Base-by-base conservation (phyloP, 768 basidiomycete species). In the Coprinellus aureogranulatus region DNA sequence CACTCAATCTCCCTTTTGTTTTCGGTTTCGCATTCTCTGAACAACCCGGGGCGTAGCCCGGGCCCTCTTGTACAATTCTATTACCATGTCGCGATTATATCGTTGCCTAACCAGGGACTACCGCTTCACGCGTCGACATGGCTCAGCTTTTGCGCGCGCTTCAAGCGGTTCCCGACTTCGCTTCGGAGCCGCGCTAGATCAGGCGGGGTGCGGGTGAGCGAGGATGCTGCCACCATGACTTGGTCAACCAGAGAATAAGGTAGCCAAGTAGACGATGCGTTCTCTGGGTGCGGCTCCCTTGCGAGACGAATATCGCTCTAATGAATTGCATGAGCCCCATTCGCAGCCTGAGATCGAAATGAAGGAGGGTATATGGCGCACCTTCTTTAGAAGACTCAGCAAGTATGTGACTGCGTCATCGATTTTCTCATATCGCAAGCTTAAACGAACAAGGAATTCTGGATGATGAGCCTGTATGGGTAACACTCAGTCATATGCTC, bases 231-330 rank as follows among this genome's bases (percentile, higher is more conserved):
- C 23, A 78, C 77, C 27, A 94, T 77, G 34, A 94, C 87, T 70
- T 92, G 88, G 70, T 94, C 92, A 61, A 94, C 82, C 54, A 94
- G 78, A 49, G 85, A 83, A 66, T 94, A 94, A 14, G 92, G 92
- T 39, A 93, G 75, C 88, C 90, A 93, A 3, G 88, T 88, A 53
- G 80, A 68, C 31, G 79, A 81, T 2, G 89, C 81, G 39, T 78
- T 76, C 65, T 77, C 83, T 27, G 79, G 77, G 23, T 64, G 63
- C 12, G 78, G 72, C 49, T 79, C 77, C 63, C 79, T 83, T 42
- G 80, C 73, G 46, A 88, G 70, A 42, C 76, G 76, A 53, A 74
- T 67, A 61, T 86, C 83, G 47, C 81, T 77, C 86, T 89, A 58
- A 10, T 41, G 54, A 45, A 51, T 26, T n/a, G 39, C 47, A 62